A percentile compares a stretch with the other conserved stretches of the same genome.
Conservation (phyloP, 2,329 filamentous ascomycete species). For the Alternaria solani region DNA sequence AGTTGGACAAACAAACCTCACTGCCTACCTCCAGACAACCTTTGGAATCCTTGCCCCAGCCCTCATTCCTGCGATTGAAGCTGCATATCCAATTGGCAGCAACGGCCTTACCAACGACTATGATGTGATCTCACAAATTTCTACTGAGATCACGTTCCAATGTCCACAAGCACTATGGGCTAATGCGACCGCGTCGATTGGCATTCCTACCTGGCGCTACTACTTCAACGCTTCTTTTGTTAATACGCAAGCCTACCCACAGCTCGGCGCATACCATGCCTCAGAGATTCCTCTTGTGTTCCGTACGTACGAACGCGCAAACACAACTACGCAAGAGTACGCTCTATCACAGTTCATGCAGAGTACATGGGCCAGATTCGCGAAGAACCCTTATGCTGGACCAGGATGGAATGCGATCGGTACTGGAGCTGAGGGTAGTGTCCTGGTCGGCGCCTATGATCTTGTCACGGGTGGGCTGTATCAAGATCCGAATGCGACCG, state of each 20-base stretch:
- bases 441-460: conserved; percentile 25
- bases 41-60: conserved; percentile 18
- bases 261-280: conserved; percentile 32
- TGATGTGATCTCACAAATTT: conserved; percentile 29
- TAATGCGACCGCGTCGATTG: conserved; percentile 31
- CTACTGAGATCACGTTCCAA: conserved; percentile 28
- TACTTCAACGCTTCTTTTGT: conserved; percentile 42
- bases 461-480: conserved; percentile 16
- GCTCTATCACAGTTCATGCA: conserved; percentile 31
- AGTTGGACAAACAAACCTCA: conserved; percentile 27
- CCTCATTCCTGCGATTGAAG: conserved; percentile 25
- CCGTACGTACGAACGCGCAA: conserved; percentile 25
- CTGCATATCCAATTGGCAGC: conserved; percentile 32
- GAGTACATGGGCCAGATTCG: conserved; percentile 38
- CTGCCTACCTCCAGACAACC: conserved; percentile 25
- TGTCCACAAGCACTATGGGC: conserved; percentile 34
- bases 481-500: conserved; percentile 5
- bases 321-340: conserved; percentile 31
- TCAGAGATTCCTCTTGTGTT: conserved; percentile 38
- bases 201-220: conserved; percentile 39
- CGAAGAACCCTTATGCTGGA: conserved; percentile 35
- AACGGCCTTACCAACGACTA: conserved; percentile 22
- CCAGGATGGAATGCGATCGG: conserved; percentile 37
- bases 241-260: conserved; percentile 27
- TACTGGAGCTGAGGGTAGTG: conserved; percentile 20